Evolutionary conservation across 345 rosid genomes (phyloP).

Genomic region (Eucalyptus marginata): DNA sequence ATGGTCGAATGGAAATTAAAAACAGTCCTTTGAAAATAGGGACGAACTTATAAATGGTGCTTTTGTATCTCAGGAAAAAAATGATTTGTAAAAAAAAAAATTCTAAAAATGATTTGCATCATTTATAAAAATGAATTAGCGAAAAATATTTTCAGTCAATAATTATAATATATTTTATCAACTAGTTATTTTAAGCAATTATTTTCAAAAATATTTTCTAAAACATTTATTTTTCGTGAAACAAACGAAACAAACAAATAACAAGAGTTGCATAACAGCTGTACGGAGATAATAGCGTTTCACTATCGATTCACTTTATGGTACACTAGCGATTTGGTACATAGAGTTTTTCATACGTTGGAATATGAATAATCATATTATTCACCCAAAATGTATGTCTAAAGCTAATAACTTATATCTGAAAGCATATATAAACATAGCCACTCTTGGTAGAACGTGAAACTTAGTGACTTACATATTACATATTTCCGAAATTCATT

Average conservation of each 20-base stretch:
- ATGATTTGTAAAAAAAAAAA: no score
- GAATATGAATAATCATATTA: not conserved
- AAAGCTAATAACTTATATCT: not conserved
- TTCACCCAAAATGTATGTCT: not conserved
- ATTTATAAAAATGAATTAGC: not conserved
- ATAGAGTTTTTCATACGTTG: not conserved
- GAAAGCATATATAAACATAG: not conserved
- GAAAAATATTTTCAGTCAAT: fast-evolving
- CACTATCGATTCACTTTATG: not conserved
- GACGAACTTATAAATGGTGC: not conserved
- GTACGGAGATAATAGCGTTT: not conserved
- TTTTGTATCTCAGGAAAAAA: not conserved
- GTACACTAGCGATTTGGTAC: not conserved
- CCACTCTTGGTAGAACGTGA: not conserved
- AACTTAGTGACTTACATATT: not conserved
- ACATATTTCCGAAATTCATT: not conserved
- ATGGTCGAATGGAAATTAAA: not conserved
- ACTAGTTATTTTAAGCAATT: not conserved
- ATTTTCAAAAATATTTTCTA: not conserved
- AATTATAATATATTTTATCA: not conserved
- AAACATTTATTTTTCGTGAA: fast-evolving
- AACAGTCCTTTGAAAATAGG: not conserved
- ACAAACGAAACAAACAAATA: not conserved
- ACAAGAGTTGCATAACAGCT: not conserved
- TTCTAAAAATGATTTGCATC: not conserved